These are phyloP conservation scores for Ceratobasidium sp. DNA, from an alignment of 1,284 basidiomycete species.

Conservation along the genomic window DNA sequence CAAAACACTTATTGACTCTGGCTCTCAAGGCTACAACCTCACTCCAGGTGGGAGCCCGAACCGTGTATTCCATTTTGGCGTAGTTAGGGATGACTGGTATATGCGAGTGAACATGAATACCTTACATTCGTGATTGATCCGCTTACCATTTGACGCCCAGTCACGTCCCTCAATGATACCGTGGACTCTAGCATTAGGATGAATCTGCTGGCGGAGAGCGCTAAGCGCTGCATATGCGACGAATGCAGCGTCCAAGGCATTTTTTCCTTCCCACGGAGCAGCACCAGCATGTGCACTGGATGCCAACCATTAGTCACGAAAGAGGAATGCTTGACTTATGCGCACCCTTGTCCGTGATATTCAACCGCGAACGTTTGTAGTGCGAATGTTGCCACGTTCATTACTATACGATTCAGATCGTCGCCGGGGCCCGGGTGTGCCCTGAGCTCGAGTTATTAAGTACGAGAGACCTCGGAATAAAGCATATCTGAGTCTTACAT, in stretches of 20 bases:
- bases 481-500: constrained; percentile 58
- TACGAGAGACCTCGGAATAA: neutral
- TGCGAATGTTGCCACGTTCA: constrained; percentile 62
- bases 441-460: constrained; percentile 50
- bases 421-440: constrained; percentile 67
- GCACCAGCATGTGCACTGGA: constrained; percentile 72
- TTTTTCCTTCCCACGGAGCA: constrained; percentile 81
- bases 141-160: constrained; percentile 67
- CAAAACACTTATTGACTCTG: constrained; percentile 65
- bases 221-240: constrained; percentile 77
- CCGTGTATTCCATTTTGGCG: constrained; percentile 68
- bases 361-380: constrained; percentile 65
- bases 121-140: constrained; percentile 21
- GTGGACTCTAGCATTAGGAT: constrained; percentile 62
- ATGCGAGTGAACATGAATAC: constrained; percentile 10
- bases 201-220: constrained; percentile 70
- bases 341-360: constrained; percentile 69
- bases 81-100: constrained; percentile 77
- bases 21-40: constrained; percentile 60
- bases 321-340: constrained; percentile 40
- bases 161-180: constrained; percentile 68
- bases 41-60: constrained; percentile 65
- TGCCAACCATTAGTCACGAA: constrained; percentile 18
- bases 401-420: constrained; percentile 55
- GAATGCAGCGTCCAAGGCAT: constrained; percentile 84